Conservation (phyloP, 345 rosid genomes). For the Citrus medica region DNA sequence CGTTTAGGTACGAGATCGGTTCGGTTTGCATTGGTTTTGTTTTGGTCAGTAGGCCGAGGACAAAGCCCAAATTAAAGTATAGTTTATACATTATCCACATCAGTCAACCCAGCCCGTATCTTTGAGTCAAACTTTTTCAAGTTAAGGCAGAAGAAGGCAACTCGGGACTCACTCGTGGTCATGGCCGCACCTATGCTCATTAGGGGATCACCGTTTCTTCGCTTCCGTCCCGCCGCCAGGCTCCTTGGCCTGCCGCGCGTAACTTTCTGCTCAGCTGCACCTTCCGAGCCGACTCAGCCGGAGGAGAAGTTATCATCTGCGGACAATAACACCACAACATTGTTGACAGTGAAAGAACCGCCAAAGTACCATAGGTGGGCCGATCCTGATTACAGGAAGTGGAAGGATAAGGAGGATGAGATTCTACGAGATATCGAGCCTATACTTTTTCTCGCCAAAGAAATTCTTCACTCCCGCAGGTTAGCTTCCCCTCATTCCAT, state of each 20-base stretch:
- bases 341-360: constrained; percentile 27
- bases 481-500: constrained; percentile 10
- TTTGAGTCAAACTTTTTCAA: too few relatives aligned
- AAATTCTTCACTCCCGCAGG: constrained; percentile 79
- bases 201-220: constrained; percentile 32
- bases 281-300: constrained; percentile 28
- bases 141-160: neutral
- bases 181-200: constrained; percentile 53
- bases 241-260: constrained; percentile 32
- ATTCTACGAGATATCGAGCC: constrained; percentile 64
- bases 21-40: too few relatives aligned
- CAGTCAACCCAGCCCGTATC: too few relatives aligned
- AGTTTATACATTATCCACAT: too few relatives aligned
- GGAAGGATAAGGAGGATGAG: constrained; percentile 79
- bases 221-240: constrained; percentile 27
- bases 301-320: constrained; percentile 36
- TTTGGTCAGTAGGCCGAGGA: too few relatives aligned
- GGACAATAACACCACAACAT: constrained; percentile 24
- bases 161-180: neutral
- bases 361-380: constrained; percentile 41
- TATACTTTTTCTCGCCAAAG: constrained; percentile 47
- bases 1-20: too few relatives aligned
- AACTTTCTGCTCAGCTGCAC: constrained; percentile 14
- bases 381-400: constrained; percentile 68
- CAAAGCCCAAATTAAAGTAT: too few relatives aligned